phyloP scores from a whole-genome alignment of 2,329 filamentous ascomycete genomes.

The Colletotrichum higginsianum region DNA sequence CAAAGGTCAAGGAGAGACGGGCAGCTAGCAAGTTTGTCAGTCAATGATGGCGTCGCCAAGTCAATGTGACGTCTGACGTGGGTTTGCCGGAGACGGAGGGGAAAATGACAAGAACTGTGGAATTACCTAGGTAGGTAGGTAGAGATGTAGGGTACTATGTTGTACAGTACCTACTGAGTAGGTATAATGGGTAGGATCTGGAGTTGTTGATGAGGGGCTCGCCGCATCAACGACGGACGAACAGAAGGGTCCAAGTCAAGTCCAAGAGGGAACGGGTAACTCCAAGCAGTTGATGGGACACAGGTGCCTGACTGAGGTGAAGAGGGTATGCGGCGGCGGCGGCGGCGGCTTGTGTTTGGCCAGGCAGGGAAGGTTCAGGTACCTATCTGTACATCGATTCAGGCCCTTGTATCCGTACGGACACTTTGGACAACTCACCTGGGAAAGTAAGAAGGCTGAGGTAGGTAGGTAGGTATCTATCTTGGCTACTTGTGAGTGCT shows the following conservation, averaged over 20 bases:
- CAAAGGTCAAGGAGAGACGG: neutral
- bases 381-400: neutral
- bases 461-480: no score
- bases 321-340: neutral
- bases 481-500: no score
- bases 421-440: no score
- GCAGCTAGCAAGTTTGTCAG: neutral
- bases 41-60: slow-evolving; percentile 31
- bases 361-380: neutral
- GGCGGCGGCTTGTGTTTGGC: neutral
- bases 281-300: neutral
- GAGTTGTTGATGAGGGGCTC: no score
- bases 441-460: no score
- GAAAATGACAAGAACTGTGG: slow-evolving; percentile 18
- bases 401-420: no score
- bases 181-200: no score
- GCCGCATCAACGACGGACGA: no score
- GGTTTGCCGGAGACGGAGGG: neutral
- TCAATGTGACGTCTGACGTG: slow-evolving; percentile 35
- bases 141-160: neutral
- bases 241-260: slow-evolving; percentile 7
- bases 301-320: neutral
- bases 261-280: slow-evolving; percentile 27
- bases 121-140: slow-evolving; percentile 1
- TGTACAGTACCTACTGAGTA: no score